phyloP scores from a whole-genome alignment of 2,329 filamentous ascomycete genomes.

The Arthrobotrys sinensis region DNA sequence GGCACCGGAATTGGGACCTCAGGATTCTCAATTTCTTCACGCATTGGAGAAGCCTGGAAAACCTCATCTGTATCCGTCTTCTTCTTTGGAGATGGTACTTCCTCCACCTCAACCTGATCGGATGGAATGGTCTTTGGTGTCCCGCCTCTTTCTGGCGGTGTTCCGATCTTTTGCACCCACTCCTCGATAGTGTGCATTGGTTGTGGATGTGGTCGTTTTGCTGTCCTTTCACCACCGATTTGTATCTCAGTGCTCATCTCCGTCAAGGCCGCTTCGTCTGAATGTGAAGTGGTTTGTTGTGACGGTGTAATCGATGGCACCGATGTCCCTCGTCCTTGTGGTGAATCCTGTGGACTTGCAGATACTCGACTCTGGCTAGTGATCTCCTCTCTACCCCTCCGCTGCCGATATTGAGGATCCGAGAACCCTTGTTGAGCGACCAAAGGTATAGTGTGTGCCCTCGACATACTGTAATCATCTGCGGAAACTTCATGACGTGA shows the following conservation, averaged over 20 bases:
- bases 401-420: slow-evolving; percentile 19
- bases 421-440: neutral
- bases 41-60: slow-evolving; percentile 37
- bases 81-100: neutral
- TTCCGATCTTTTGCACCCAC: slow-evolving; percentile 40
- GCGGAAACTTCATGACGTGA: slow-evolving; percentile 44
- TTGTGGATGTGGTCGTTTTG: slow-evolving; percentile 47
- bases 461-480: slow-evolving; percentile 29
- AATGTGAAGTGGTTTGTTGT: slow-evolving; percentile 5
- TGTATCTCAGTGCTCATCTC: slow-evolving; percentile 60
- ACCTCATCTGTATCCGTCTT: slow-evolving; percentile 1
- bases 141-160: slow-evolving; percentile 22
- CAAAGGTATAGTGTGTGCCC: slow-evolving; percentile 25
- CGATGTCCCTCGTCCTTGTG: neutral
- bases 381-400: slow-evolving; percentile 19
- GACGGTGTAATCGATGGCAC: neutral
- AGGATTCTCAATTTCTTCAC: slow-evolving; percentile 35
- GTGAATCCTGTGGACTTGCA: slow-evolving; percentile 11
- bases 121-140: slow-evolving; percentile 45
- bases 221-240: slow-evolving; percentile 43
- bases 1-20: slow-evolving; percentile 55
- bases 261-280: slow-evolving; percentile 48
- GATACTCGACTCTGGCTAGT: neutral
- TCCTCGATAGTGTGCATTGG: slow-evolving; percentile 39
- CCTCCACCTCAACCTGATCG: slow-evolving; percentile 29